phyloP scores from a whole-genome alignment of 352 stramenopile species.

The Globisporangium nagaii region DNA sequence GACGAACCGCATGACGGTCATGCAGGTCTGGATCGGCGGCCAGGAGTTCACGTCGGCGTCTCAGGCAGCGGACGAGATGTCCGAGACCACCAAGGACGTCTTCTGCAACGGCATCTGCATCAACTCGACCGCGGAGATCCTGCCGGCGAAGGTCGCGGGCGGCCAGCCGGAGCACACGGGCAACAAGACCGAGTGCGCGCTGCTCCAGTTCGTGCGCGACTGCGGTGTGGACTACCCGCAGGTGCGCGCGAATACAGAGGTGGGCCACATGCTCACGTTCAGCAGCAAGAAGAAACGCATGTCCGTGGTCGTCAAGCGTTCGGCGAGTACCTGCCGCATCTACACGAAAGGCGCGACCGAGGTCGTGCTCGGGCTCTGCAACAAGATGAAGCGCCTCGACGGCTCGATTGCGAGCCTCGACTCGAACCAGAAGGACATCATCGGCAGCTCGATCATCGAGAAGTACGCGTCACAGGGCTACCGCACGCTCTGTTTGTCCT shows the following conservation, averaged over 20 bases:
- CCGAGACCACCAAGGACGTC: slow-evolving; percentile 53
- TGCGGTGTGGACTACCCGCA: slow-evolving; percentile 57
- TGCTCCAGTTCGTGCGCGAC: slow-evolving; percentile 69
- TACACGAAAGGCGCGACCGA: slow-evolving; percentile 79
- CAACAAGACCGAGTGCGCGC: slow-evolving; percentile 78
- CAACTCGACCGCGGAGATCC: slow-evolving; percentile 74
- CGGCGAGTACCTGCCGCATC: slow-evolving; percentile 42
- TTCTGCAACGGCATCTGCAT: slow-evolving; percentile 64
- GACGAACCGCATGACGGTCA: slow-evolving; percentile 97
- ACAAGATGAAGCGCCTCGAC: slow-evolving; percentile 59
- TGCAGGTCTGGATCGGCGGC: slow-evolving; percentile 77
- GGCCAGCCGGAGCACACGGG: slow-evolving; percentile 69
- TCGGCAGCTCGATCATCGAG: slow-evolving; percentile 58
- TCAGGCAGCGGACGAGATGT: slow-evolving; percentile 48
- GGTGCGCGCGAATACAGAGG: slow-evolving; percentile 41
- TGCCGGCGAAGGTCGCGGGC: slow-evolving; percentile 38
- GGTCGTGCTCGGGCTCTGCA: slow-evolving; percentile 67
- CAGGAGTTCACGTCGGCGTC: slow-evolving; percentile 48
- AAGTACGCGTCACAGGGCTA: slow-evolving; percentile 80
- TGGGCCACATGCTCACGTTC: slow-evolving; percentile 80
- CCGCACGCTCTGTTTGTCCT: slow-evolving; percentile 82
- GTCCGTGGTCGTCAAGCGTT: slow-evolving; percentile 62
- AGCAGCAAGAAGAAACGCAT: slow-evolving; percentile 81
- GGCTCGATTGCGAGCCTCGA: slow-evolving; percentile 49
- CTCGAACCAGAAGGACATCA: slow-evolving; percentile 52